These are phyloP conservation scores for Vicia faba DNA, from an alignment of 306 rosid genomes.

Conservation along the genomic window DNA sequence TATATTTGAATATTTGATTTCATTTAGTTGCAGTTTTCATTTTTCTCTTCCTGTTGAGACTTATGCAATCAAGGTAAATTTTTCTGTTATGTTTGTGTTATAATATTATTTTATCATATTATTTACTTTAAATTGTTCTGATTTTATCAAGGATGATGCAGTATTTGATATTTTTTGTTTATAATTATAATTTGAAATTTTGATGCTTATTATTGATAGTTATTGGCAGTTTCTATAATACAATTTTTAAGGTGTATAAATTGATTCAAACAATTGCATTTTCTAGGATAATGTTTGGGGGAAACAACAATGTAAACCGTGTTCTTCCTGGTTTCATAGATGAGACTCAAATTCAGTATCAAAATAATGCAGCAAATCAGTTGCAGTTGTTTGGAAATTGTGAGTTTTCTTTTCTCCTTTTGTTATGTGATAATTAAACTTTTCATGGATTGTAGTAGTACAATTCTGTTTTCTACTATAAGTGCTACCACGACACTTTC, in stretches of 20 bases:
- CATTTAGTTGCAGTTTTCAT: constrained; percentile 41
- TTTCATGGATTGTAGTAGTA: constrained; percentile 17
- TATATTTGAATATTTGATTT: neutral
- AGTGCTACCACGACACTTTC: no score
- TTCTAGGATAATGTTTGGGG: constrained; percentile 65
- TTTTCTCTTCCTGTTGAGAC: neutral
- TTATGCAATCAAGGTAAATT: neutral
- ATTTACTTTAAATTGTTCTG: constrained; percentile 4
- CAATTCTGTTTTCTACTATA: no score
- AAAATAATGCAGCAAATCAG: constrained; percentile 66
- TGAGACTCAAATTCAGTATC: constrained; percentile 60
- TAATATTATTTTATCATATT: neutral
- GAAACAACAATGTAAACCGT: constrained; percentile 60
- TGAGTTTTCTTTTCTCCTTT: constrained; percentile 49
- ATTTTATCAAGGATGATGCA: neutral
- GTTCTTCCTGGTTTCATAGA: constrained; percentile 75
- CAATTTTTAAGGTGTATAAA: constrained; percentile 27
- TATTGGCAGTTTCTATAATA: constrained; percentile 24
- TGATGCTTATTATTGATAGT: constrained; percentile 37
- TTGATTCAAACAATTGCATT: constrained; percentile 30
- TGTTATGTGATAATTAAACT: neutral
- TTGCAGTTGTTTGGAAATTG: constrained; percentile 81
- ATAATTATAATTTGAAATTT: constrained; percentile 15
- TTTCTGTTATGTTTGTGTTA: neutral
- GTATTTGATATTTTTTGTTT: constrained; percentile 22